phyloP scores from a whole-genome alignment of 306 rosid species.

The Malus domestica region DNA sequence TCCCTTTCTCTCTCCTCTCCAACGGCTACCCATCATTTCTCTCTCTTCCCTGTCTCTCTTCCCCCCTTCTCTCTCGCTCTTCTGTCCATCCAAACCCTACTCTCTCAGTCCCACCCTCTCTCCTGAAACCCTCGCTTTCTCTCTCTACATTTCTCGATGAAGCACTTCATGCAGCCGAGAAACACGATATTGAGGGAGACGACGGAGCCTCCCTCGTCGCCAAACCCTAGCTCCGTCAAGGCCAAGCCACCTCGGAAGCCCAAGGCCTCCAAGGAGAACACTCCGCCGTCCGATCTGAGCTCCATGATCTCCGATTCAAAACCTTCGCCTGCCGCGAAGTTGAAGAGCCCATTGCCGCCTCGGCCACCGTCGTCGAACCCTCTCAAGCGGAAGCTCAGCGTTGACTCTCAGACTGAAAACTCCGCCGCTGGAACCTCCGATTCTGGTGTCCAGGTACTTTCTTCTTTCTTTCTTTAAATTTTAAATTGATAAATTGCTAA shows the following conservation, averaged over 20 bases:
- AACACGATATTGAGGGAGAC: constrained; percentile 47
- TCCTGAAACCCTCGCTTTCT: constrained; percentile 3
- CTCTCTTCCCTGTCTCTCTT: constrained; percentile 17
- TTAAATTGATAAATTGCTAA: background rate
- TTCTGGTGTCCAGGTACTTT: constrained; percentile 83
- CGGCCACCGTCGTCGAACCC: constrained; percentile 85
- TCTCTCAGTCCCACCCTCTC: constrained; percentile 10
- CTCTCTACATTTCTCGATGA: constrained; percentile 28
- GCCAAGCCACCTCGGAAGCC: constrained; percentile 45
- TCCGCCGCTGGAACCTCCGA: constrained; percentile 44
- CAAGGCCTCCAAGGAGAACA: constrained; percentile 66
- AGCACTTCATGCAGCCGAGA: constrained; percentile 79
- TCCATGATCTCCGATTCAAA: constrained; percentile 26
- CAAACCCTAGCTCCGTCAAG: constrained; percentile 52
- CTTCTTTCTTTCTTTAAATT: background rate
- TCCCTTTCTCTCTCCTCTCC: constrained; percentile 13
- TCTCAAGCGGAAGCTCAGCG: constrained; percentile 78
- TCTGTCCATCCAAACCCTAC: constrained; percentile 21
- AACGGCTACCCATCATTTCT: constrained; percentile 24
- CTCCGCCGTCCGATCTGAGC: constrained; percentile 69
- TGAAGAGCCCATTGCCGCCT: constrained; percentile 76
- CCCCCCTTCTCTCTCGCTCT: constrained; percentile 23
- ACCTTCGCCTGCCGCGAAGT: constrained; percentile 53
- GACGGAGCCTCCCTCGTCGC: constrained; percentile 42
- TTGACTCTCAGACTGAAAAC: constrained; percentile 44